A percentile compares a stretch with the other conserved stretches of the same genome.
Evolutionary conservation across 2,329 filamentous ascomycete species (phyloP).

Genomic region (Ceratocystis papillata): DNA sequence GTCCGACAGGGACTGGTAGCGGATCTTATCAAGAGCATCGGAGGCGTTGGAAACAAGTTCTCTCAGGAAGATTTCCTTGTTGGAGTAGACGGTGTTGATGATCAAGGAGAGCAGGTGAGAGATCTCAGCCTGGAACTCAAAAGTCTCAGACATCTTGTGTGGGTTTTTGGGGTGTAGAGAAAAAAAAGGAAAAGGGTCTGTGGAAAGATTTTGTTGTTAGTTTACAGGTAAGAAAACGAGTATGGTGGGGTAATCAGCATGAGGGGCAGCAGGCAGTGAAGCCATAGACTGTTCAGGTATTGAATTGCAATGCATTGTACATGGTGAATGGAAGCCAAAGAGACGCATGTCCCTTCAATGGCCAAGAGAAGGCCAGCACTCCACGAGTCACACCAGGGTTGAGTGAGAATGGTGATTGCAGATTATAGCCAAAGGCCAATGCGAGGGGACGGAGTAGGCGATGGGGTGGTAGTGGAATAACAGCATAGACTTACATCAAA

Average conservation of each 20-base stretch:
- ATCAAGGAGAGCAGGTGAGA: slow-evolving; percentile 99
- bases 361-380: no score
- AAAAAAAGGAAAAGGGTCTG: slow-evolving; percentile 19
- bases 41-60: slow-evolving; percentile 97
- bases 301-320: slow-evolving; percentile 15
- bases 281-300: background rate
- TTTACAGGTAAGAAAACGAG: background rate
- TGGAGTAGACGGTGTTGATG: slow-evolving; percentile 99
- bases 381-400: no score
- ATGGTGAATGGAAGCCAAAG: background rate
- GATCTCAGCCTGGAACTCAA: slow-evolving; percentile 99
- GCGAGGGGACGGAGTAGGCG: background rate
- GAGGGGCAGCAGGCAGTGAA: slow-evolving; percentile 16
- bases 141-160: slow-evolving; percentile 54
- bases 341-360: no score
- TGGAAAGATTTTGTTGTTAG: background rate
- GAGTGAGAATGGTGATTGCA: background rate
- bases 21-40: slow-evolving; percentile 99
- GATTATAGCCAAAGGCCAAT: background rate
- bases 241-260: slow-evolving; percentile 10
- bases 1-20: slow-evolving; percentile 96
- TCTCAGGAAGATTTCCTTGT: slow-evolving; percentile 99
- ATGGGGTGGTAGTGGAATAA: background rate
- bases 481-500: slow-evolving; percentile 25
- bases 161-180: slow-evolving; percentile 15